Evolutionary conservation across 257 asterid genomes (phyloP).

Genomic region (Solanum acaule): DNA sequence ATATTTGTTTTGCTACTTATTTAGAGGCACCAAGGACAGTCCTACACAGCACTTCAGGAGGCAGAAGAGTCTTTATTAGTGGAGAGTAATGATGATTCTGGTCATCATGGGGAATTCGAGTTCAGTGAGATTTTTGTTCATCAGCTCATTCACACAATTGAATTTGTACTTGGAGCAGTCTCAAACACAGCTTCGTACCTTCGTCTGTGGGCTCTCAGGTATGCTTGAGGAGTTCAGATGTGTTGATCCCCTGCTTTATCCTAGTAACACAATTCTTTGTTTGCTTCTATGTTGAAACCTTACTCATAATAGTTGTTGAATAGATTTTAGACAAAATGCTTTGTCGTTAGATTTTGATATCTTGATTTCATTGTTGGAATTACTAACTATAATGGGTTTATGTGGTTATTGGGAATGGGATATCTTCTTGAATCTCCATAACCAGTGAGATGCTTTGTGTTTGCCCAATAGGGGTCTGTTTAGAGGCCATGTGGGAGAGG

Average conservation of each 20-base stretch:
- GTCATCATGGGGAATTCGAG: constrained; percentile 92
- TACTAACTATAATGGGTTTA: neutral
- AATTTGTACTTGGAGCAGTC: constrained; percentile 99
- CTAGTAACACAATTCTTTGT: neutral
- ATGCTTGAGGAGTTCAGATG: constrained; percentile 5
- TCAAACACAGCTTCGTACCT: constrained; percentile 99
- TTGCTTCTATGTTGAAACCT: neutral
- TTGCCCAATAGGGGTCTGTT: neutral
- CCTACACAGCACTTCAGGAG: constrained; percentile 65
- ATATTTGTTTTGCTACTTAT: constrained; percentile 3
- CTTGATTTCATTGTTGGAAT: neutral
- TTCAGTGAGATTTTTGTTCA: constrained; percentile 93
- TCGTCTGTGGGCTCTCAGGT: constrained; percentile 99
- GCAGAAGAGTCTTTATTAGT: constrained; percentile 74
- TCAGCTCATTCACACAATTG: constrained; percentile 96
- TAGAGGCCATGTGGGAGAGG: neutral
- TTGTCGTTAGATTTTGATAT: neutral
- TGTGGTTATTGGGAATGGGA: neutral
- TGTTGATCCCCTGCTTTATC: neutral
- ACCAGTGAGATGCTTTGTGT: neutral
- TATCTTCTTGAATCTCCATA: neutral
- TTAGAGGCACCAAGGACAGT: constrained; percentile 87
- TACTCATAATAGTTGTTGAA: neutral
- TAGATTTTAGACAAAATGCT: neutral
- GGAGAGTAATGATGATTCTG: constrained; percentile 58